A percentile compares a stretch with the other conserved stretches of the same genome.
These are phyloP conservation scores for Inonotus obliquus DNA, from an alignment of 1,284 basidiomycete genomes.

Conservation along the genomic window DNA sequence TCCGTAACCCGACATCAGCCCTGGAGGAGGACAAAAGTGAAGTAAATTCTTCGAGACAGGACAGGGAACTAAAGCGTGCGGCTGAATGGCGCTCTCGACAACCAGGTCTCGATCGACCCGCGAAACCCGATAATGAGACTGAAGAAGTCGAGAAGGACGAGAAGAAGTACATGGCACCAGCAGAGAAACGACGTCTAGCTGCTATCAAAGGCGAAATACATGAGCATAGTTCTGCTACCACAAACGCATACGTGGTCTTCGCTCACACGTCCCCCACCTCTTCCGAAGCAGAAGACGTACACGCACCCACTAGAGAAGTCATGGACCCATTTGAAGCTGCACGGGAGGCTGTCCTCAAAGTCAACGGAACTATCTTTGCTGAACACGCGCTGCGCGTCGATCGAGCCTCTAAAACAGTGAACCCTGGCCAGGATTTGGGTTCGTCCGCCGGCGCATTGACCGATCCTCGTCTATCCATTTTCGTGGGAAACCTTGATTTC, in stretches of 20 bases:
- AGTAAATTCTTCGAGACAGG: conserved; percentile 30
- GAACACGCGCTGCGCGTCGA: conserved; percentile 77
- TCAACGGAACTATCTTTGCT: conserved; percentile 73
- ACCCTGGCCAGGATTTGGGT: conserved; percentile 22
- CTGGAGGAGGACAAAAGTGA: conserved; percentile 43
- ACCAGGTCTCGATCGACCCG: conserved; percentile 28
- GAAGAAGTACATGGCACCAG: conserved; percentile 70
- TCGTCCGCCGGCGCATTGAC: conserved; percentile 25
- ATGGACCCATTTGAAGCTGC: conserved; percentile 78
- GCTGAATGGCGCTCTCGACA: conserved; percentile 59
- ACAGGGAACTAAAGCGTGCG: conserved; percentile 56
- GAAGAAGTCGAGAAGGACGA: conserved; percentile 41
- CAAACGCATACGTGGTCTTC: conserved; percentile 88
- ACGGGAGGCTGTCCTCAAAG: conserved; percentile 50
- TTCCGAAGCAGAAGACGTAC: conserved; percentile 36
- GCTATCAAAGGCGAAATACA: conserved; percentile 93
- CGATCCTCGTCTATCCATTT: conserved; percentile 82
- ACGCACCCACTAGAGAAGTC: conserved; percentile 51
- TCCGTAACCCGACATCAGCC: conserved; percentile 71
- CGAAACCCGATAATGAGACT: conserved; percentile 36
- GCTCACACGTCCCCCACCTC: conserved; percentile 51
- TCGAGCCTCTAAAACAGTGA: conserved; percentile 42
- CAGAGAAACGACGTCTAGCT: conserved; percentile 91
- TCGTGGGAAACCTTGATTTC: conserved; percentile 94
- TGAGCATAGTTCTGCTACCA: conserved; percentile 51